phyloP scores from a whole-genome alignment of 148 eudicot genomes.

The Silene conica region DNA sequence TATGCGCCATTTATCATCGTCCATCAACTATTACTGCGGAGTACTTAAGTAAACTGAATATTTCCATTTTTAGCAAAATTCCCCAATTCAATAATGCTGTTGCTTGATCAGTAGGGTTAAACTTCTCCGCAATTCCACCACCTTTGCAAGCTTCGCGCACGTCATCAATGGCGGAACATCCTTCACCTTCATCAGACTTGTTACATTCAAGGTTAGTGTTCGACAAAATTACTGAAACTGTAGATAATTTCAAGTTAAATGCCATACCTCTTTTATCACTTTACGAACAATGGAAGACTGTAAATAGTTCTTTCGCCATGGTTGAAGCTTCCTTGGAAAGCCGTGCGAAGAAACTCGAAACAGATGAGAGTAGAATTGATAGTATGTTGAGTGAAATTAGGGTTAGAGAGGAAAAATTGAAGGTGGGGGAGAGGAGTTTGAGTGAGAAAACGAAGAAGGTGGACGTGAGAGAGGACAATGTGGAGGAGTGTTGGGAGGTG shows the following conservation, averaged over 20 bases:
- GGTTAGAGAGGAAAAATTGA: background rate
- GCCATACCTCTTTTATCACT: constrained; percentile 6
- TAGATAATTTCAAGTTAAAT: background rate
- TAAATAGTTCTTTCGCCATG: background rate
- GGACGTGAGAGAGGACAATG: constrained; percentile 1
- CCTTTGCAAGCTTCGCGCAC: background rate
- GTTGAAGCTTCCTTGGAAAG: background rate
- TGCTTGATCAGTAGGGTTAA: background rate
- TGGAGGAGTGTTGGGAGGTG: background rate
- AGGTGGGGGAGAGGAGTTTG: background rate
- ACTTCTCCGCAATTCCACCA: background rate
- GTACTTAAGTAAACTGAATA: background rate
- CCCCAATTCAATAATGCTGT: background rate
- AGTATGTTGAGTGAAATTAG: background rate
- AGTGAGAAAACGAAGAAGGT: background rate
- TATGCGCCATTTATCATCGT: background rate
- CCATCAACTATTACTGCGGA: background rate
- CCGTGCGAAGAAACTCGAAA: background rate
- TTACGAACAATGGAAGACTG: constrained; percentile 6
- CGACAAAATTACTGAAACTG: background rate
- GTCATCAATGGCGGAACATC: background rate
- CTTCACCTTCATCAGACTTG: background rate
- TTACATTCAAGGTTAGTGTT: background rate
- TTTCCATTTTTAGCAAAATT: background rate
- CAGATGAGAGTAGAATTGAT: background rate